Base-by-base conservation (phyloP, 768 basidiomycete species). In the Mycena chlorophos region DNA sequence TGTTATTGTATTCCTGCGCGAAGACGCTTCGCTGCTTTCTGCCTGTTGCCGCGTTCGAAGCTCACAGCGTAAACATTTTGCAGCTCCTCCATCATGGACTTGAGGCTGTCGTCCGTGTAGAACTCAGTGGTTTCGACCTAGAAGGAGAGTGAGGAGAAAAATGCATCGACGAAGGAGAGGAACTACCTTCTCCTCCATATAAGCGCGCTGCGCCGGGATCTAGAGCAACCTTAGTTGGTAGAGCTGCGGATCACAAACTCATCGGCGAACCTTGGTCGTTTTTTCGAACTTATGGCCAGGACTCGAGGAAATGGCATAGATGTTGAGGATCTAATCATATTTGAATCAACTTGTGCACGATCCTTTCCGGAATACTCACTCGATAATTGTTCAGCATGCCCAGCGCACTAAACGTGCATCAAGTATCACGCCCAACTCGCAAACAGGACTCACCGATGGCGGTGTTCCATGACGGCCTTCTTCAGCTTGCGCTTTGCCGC, bases 321-420 rank as follows among this genome's bases (percentile, higher is more conserved):
- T 72, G 68, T 99, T 98, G 40, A 98, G 71, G 38, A 89, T 83
- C 87, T 92, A 57, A 1, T 22, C 8, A 27, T n/a, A 25, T 54
- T 29, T 28, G 28, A 39, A 40, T 23, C 14, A 3, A 8, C 31
- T 51, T 27, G 22, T 8, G n/a, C 0, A 37, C 25, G 8, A 13
- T 40, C 19, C 3, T 5, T 8, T 34, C 17, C 40, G 14, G 20
- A 42, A 29, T 3, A 64, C 83, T 34, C 66, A 92, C 93, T 45
- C 93, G 81, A 68, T 96, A 99, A 67, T 92, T 92, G 64, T 93
- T 89, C 58, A 99, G 75, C 51, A 88, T 73, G 66, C 96, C 94
- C 25, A 97, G 74, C 8, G 82, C 88, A n/a, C 91, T 89, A 63
- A 6, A 34, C 23, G 38, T 45, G 49, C 27, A 30, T 46, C 22